phyloP scores from a whole-genome alignment of 176 grass and related monocot species.

The Areca catechu region DNA sequence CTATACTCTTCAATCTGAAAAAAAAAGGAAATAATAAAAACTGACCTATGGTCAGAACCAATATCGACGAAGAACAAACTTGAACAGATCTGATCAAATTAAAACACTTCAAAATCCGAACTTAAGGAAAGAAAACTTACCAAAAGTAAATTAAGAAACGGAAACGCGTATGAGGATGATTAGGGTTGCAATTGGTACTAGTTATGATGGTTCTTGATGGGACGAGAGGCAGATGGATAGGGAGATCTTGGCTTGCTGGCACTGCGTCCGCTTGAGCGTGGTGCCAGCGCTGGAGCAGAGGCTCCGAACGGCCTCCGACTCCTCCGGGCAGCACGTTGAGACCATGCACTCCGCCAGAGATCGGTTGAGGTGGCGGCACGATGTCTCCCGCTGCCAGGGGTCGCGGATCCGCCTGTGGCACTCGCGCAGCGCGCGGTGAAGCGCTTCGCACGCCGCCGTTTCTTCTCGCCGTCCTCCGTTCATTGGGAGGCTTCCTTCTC shows the following conservation, averaged over 20 bases:
- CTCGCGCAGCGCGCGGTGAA: constrained; percentile 41
- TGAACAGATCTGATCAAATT: too few species aligned
- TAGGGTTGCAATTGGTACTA: too few species aligned
- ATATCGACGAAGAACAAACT: too few species aligned
- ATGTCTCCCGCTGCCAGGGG: constrained; percentile 25
- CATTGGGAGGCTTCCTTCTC: too few species aligned
- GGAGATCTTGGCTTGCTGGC: constrained; percentile 50
- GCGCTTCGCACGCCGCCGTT: constrained; percentile 27
- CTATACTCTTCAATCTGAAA: too few species aligned
- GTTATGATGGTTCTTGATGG: constrained; percentile 31
- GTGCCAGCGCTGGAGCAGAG: constrained; percentile 63
- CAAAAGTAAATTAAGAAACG: too few species aligned
- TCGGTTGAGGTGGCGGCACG: constrained; percentile 75
- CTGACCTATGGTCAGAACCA: too few species aligned
- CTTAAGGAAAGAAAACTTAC: too few species aligned
- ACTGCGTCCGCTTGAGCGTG: constrained; percentile 68
- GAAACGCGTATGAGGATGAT: too few species aligned
- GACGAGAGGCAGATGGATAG: constrained; percentile 67
- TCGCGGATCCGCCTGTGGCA: constrained; percentile 48
- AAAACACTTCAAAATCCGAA: too few species aligned
- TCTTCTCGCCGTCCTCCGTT: neutral
- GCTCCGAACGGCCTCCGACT: constrained; percentile 55
- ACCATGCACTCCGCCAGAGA: constrained; percentile 73
- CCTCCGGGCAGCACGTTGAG: constrained; percentile 39
- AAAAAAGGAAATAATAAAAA: too few species aligned